phyloP scores from a whole-genome alignment of 805 yeast species.

The Yamadazyma phyllophila region DNA sequence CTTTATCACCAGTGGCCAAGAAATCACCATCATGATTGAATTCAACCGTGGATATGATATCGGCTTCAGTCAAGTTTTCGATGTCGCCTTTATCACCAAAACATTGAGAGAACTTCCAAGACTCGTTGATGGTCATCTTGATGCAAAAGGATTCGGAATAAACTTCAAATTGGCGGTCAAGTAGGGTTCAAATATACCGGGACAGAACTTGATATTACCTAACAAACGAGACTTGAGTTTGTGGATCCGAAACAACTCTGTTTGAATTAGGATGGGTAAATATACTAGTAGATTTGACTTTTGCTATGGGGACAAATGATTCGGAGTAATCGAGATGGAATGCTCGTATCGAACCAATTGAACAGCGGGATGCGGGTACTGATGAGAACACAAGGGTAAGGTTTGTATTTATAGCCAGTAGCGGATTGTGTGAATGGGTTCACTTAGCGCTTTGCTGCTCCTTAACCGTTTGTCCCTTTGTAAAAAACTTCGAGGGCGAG shows the following conservation, averaged over 20 bases:
- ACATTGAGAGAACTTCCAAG: conserved; percentile 92
- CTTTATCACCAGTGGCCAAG: conserved; percentile 97
- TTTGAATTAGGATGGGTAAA: too few relatives aligned
- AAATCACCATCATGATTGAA: conserved; percentile 94
- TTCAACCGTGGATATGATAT: conserved; percentile 94
- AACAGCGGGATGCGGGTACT: too few relatives aligned
- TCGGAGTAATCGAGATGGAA: too few relatives aligned
- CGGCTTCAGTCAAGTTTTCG: conserved; percentile 94
- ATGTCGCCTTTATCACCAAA: conserved; percentile 98
- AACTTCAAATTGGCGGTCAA: too few relatives aligned
- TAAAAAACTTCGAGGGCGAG: conserved; percentile 10
- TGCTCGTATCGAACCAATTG: too few relatives aligned
- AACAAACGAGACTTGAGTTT: not conserved
- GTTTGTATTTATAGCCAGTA: not conserved
- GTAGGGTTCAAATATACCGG: not conserved
- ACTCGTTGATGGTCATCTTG: conserved; percentile 22
- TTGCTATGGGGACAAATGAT: not conserved
- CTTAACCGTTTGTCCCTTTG: conserved; percentile 7
- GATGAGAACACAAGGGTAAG: too few relatives aligned
- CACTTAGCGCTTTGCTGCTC: conserved; percentile 3
- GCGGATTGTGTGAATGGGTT: not conserved
- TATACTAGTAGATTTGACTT: too few relatives aligned
- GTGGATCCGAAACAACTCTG: not conserved
- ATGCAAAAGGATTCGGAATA: not conserved
- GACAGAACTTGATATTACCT: not conserved